These are phyloP conservation scores for Blastocystis sp. DNA, from an alignment of 352 stramenopile species.

Conservation along the genomic window DNA sequence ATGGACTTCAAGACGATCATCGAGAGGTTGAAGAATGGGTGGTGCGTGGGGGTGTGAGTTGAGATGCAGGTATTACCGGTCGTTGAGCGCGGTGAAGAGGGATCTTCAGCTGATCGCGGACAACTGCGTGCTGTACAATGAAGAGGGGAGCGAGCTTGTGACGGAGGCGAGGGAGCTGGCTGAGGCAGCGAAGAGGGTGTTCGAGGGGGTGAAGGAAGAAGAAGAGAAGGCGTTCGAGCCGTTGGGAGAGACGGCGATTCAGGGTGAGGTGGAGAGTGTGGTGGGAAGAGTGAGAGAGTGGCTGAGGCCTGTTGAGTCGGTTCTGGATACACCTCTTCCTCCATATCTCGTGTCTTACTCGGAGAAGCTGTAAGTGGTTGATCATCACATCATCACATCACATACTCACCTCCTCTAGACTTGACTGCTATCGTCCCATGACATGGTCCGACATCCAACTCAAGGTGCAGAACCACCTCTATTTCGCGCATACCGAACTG, in stretches of 20 bases:
- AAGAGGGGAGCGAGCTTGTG: background rate
- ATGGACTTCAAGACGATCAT: slow-evolving; percentile 23
- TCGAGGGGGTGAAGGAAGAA: background rate
- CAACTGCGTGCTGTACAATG: slow-evolving; percentile 49
- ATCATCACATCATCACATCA: no score
- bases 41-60: background rate
- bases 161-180: background rate
- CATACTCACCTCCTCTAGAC: background rate
- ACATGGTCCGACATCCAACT: background rate
- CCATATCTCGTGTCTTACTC: background rate
- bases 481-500: background rate
- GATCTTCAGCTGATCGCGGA: slow-evolving; percentile 22
- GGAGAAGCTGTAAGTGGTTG: background rate
- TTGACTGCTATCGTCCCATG: background rate
- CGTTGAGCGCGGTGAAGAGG: background rate
- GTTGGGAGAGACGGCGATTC: background rate
- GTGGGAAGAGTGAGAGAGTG: background rate
- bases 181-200: background rate
- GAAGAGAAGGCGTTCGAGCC: background rate
- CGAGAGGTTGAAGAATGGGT: background rate
- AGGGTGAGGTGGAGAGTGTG: background rate
- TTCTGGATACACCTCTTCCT: background rate
- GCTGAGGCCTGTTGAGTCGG: background rate
- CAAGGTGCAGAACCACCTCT: background rate
- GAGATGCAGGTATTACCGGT: slow-evolving; percentile 30